Evolutionary conservation across 176 grass and related monocot genomes (phyloP).

Genomic region (Ensete glaucum): DNA sequence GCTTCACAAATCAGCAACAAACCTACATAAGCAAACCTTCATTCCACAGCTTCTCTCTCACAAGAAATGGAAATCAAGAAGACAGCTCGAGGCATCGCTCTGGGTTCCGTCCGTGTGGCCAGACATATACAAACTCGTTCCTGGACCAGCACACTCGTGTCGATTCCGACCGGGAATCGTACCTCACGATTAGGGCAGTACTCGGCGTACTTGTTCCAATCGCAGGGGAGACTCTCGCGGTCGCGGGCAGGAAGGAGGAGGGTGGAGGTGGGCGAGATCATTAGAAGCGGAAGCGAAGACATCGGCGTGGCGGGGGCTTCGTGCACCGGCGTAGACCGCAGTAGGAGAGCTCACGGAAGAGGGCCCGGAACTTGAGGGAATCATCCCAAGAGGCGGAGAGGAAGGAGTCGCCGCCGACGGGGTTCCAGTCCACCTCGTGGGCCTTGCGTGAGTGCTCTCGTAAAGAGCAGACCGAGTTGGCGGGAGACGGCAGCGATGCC

Average conservation of each 20-base stretch:
- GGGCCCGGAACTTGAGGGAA: slow-evolving; percentile 73
- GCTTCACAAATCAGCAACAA: too few species aligned
- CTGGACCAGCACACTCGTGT: slow-evolving; percentile 72
- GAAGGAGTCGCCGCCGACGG: slow-evolving; percentile 63
- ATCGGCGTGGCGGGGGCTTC: slow-evolving; percentile 69
- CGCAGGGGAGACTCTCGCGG: slow-evolving; percentile 65
- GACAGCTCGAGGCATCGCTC: slow-evolving; percentile 19
- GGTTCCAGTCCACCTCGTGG: slow-evolving; percentile 59
- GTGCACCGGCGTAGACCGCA: slow-evolving; percentile 59
- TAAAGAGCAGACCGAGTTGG: slow-evolving; percentile 60
- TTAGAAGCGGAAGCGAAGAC: slow-evolving; percentile 73
- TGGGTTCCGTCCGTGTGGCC: slow-evolving; percentile 59
- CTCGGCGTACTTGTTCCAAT: slow-evolving; percentile 86
- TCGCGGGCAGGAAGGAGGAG: slow-evolving; percentile 61
- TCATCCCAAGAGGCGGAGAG: slow-evolving; percentile 72
- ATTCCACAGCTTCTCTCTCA: not conserved
- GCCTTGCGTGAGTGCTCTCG: slow-evolving; percentile 82
- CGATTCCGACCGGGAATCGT: slow-evolving; percentile 58
- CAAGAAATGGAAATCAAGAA: not conserved
- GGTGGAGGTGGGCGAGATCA: slow-evolving; percentile 48
- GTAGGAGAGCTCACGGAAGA: slow-evolving; percentile 70
- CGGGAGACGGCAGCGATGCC: slow-evolving; percentile 35
- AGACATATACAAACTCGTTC: slow-evolving; percentile 70
- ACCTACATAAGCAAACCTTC: too few species aligned
- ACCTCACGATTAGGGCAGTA: slow-evolving; percentile 49